phyloP scores from a whole-genome alignment of 495 filamentous ascomycete genomes.

The Thermothielavioides terrestris region DNA sequence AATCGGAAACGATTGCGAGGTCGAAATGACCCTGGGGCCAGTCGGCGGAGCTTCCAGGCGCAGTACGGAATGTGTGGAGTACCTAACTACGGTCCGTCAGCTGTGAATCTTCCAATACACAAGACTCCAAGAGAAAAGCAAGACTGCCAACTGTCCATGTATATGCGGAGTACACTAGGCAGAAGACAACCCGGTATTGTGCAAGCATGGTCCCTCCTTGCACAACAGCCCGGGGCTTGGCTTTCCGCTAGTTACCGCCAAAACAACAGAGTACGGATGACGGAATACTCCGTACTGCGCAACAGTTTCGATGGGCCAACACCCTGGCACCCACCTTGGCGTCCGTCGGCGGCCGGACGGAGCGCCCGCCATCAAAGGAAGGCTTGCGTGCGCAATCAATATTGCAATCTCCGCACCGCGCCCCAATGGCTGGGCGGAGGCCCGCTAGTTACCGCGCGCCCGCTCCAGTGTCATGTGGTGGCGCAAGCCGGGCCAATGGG shows the following conservation, averaged over 20 bases:
- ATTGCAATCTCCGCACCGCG: slow-evolving; percentile 16
- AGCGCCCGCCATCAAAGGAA: not conserved
- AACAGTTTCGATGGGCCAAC: not conserved
- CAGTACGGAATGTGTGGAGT: not conserved
- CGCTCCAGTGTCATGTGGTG: slow-evolving; percentile 15
- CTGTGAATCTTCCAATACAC: no score
- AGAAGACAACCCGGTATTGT: no score
- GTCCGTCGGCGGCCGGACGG: not conserved
- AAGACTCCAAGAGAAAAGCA: no score
- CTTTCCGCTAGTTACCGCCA: no score
- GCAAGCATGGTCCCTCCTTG: no score
- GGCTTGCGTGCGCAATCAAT: slow-evolving; percentile 13
- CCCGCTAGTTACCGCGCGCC: slow-evolving; percentile 9
- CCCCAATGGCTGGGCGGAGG: slow-evolving; percentile 14
- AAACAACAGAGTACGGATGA: no score
- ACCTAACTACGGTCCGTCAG: no score
- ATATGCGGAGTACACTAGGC: no score
- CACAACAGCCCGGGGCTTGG: no score
- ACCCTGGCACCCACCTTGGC: slow-evolving; percentile 1
- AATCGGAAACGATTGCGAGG: not conserved
- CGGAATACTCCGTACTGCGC: no score
- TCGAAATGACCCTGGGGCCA: not conserved
- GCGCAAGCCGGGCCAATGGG: slow-evolving; percentile 23
- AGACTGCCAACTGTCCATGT: no score
- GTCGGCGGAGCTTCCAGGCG: not conserved